phyloP scores from a whole-genome alignment of 345 rosid species.

The Citrus sp. region DNA sequence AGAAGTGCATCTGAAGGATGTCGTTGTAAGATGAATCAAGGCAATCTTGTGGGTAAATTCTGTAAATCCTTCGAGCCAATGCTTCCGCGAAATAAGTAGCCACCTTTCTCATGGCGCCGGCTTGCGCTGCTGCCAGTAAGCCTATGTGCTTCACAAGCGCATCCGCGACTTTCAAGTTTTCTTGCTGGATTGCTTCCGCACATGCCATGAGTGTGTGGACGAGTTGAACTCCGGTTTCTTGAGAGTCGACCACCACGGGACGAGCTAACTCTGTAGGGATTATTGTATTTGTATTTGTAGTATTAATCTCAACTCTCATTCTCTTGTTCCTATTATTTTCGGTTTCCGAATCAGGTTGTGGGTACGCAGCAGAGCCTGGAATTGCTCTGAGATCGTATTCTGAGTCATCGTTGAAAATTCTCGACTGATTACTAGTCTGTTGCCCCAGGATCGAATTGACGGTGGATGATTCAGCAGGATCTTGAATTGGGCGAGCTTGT shows the following conservation, averaged over 20 bases:
- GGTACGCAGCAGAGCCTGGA: conserved; percentile 67
- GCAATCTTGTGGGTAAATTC: conserved; percentile 48
- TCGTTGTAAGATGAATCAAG: conserved; percentile 42
- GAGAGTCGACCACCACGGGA: conserved; percentile 74
- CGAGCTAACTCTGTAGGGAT: conserved; percentile 39
- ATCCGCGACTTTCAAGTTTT: conserved; percentile 59
- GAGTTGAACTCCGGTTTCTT: conserved; percentile 79
- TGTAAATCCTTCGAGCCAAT: conserved; percentile 70
- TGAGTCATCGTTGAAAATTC: conserved; percentile 37
- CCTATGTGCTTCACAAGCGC: conserved; percentile 80
- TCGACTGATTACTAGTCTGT: conserved; percentile 6
- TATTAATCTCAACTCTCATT: conserved; percentile 13
- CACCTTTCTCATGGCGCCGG: conserved; percentile 90
- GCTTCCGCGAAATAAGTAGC: conserved; percentile 90
- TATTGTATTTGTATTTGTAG: too few relatives aligned
- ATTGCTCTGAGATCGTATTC: conserved; percentile 79
- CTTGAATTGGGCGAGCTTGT: conserved; percentile 12
- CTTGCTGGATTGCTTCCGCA: conserved; percentile 77
- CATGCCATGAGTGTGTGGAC: conserved; percentile 85
- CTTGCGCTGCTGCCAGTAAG: conserved; percentile 63
- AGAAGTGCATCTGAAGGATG: conserved; percentile 75
- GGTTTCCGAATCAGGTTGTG: conserved; percentile 18
- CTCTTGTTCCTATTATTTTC: conserved; percentile 43
- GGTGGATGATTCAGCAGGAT: conserved; percentile 28
- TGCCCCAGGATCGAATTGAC: conserved; percentile 12